A percentile compares a stretch with the other conserved stretches of the same genome.
phyloP scores from a whole-genome alignment of 1,284 basidiomycete species.

The Peniophora sp. region DNA sequence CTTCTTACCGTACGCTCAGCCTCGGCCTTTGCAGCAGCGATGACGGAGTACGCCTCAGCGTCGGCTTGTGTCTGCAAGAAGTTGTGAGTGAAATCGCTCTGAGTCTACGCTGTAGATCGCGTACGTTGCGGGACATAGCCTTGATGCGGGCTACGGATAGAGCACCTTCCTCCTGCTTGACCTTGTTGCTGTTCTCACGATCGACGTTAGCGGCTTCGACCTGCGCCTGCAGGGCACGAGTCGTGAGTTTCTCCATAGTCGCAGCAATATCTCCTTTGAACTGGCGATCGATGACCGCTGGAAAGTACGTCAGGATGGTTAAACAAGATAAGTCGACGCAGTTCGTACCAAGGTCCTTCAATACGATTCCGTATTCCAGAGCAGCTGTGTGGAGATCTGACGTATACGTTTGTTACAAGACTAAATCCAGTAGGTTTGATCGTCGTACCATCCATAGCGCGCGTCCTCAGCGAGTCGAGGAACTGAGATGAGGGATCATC shows the following conservation, averaged over 20 bases:
- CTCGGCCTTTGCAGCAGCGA: constrained; percentile 67
- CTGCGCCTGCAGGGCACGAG: constrained; percentile 72
- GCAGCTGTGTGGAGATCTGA: constrained; percentile 74
- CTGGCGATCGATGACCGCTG: constrained; percentile 75
- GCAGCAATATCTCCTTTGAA: constrained; percentile 78
- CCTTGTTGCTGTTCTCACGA: constrained; percentile 76
- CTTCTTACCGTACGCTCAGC: constrained; percentile 41
- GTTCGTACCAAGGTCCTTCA: constrained; percentile 63
- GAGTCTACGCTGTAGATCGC: background rate
- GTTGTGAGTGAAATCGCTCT: background rate
- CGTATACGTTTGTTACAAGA: no score
- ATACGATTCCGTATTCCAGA: constrained; percentile 68
- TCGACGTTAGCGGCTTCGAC: constrained; percentile 82
- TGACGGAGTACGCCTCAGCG: constrained; percentile 61
- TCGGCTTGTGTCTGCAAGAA: constrained; percentile 53
- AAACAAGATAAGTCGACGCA: constrained; percentile 1
- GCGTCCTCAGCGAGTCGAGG: constrained; percentile 69
- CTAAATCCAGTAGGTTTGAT: no score
- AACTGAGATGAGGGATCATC: constrained; percentile 65
- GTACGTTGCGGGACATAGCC: constrained; percentile 55
- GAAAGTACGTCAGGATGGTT: background rate
- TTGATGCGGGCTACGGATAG: constrained; percentile 69
- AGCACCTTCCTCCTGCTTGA: constrained; percentile 74
- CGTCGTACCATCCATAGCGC: constrained; percentile 82
- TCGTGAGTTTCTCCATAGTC: constrained; percentile 79